Percentiles rank a stretch among this genome's conserved stretches.
Evolutionary conservation across 202 grass and related monocot genomes (phyloP).

Genomic region (Digitaria exilis): DNA sequence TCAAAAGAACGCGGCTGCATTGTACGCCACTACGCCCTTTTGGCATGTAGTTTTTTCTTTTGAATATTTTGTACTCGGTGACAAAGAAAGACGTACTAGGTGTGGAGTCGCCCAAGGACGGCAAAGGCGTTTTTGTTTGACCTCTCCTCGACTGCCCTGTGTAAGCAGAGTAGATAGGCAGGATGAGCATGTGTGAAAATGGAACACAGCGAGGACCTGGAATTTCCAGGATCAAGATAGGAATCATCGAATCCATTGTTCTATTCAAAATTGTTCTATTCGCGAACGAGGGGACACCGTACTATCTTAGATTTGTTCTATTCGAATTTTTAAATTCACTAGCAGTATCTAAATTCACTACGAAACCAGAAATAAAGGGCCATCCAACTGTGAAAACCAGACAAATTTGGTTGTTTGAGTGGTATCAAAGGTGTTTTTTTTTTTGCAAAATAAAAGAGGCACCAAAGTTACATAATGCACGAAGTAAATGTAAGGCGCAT

Average conservation of each 20-base stretch:
- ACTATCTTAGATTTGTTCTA: too few relatives aligned
- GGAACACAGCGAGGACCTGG: not conserved
- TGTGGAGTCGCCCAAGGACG: constrained; percentile 22
- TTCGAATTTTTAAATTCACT: too few relatives aligned
- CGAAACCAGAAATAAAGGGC: too few relatives aligned
- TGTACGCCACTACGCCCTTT: not conserved
- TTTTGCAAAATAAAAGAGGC: too few relatives aligned
- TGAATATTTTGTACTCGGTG: not conserved
- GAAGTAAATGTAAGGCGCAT: not conserved
- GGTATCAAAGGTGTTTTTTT: too few relatives aligned
- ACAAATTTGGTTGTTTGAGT: too few relatives aligned
- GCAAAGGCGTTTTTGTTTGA: constrained; percentile 38
- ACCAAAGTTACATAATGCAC: too few relatives aligned
- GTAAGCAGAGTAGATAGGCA: not conserved
- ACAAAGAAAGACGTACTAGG: constrained; percentile 1
- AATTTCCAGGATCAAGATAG: not conserved
- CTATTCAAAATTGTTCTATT: too few relatives aligned
- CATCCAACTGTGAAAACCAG: too few relatives aligned
- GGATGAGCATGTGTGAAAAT: not conserved
- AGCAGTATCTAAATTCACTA: too few relatives aligned
- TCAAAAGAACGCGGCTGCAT: constrained; percentile 29
- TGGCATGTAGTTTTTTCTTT: not conserved
- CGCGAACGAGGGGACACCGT: too few relatives aligned
- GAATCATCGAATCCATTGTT: not conserved
- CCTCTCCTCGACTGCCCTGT: not conserved